phyloP scores from a whole-genome alignment of 495 filamentous ascomycete species.

The Daldinia concentrica region DNA sequence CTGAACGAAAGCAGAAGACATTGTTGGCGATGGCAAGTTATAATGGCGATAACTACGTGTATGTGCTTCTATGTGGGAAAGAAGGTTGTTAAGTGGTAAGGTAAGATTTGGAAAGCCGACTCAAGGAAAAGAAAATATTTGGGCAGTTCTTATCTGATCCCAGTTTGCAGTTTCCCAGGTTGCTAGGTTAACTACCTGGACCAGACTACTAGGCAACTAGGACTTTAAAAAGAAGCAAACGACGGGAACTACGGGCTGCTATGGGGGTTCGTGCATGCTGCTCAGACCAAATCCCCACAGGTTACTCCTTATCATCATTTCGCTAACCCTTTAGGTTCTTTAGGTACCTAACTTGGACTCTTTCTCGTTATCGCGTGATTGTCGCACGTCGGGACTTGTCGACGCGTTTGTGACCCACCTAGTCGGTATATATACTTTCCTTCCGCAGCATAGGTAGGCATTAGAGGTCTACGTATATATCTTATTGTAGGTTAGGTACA shows the following conservation, averaged over 20 bases:
- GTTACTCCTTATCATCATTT: constrained; percentile 32
- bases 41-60: not conserved
- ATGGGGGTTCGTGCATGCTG: not conserved
- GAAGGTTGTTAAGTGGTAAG: not conserved
- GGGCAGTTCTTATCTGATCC: constrained; percentile 14
- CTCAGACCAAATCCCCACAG: constrained; percentile 8
- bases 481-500: no score
- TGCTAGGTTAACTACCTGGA: no score
- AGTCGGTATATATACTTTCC: constrained; percentile 2
- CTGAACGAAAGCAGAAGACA: constrained; percentile 58
- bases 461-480: no score
- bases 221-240: constrained; percentile 15
- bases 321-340: no score
- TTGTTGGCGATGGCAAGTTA: constrained; percentile 17
- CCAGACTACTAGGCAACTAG: not conserved
- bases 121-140: not conserved
- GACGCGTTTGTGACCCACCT: constrained; percentile 20
- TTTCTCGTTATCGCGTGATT: constrained; percentile 36
- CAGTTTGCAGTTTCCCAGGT: not conserved
- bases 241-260: constrained; percentile 8
- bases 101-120: not conserved
- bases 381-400: constrained; percentile 15
- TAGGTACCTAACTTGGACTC: constrained; percentile 10
- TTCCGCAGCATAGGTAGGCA: no score
- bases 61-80: not conserved